phyloP scores from a whole-genome alignment of 192 early-diverging fungal genomes.

The Coemansia sp. region DNA sequence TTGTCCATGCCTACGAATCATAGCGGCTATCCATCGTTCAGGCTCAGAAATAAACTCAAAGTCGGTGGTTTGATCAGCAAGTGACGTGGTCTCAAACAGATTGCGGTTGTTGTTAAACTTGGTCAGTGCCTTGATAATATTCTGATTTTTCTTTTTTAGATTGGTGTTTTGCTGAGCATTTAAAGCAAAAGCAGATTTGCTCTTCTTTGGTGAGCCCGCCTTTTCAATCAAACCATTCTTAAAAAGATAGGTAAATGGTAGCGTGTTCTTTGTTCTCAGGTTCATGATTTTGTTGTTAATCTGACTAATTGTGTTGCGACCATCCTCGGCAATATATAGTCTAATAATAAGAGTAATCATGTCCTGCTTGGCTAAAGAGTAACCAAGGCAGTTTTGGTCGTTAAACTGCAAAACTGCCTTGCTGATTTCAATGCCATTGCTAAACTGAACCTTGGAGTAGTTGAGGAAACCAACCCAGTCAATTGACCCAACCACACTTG shows the following conservation, averaged over 20 bases:
- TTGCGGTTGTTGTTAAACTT: constrained; percentile 3
- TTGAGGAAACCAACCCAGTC: constrained; percentile 1
- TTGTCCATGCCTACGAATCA: not conserved
- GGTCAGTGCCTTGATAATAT: constrained; percentile 1
- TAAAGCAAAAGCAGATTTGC: too few species aligned
- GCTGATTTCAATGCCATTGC: not conserved
- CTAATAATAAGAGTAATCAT: constrained; percentile 2
- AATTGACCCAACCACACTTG: constrained; percentile 1
- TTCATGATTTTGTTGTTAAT: constrained; percentile 6
- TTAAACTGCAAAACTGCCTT: not conserved
- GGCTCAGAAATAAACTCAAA: constrained; percentile 2
- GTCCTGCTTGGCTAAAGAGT: not conserved
- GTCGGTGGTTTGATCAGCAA: not conserved
- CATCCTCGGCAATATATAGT: not conserved
- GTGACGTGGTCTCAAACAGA: too few species aligned
- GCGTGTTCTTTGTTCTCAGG: constrained; percentile 3
- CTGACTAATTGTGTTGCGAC: not conserved
- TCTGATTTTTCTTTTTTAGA: constrained; percentile 7
- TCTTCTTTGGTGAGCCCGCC: not conserved
- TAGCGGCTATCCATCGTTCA: constrained; percentile 2
- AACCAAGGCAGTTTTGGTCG: not conserved
- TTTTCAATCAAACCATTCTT: constrained; percentile 1
- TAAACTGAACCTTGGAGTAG: not conserved
- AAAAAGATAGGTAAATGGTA: constrained; percentile 3
- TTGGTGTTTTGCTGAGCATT: not conserved